Evolutionary conservation across 73 alveolate genomes (phyloP).

Genomic region (Uronychia setigera): DNA sequence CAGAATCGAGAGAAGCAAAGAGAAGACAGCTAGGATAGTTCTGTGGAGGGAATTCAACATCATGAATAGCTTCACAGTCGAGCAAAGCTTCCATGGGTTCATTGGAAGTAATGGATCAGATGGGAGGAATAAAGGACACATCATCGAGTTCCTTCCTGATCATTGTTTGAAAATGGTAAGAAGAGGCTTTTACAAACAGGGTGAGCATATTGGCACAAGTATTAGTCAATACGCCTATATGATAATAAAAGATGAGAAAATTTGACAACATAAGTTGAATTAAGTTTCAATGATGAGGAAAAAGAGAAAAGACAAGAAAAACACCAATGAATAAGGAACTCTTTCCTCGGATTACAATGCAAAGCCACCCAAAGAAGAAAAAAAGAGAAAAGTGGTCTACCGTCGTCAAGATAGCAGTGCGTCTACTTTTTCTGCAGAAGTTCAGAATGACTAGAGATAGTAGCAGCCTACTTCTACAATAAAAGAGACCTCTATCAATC

Average conservation of each 20-base stretch:
- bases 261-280: neutral
- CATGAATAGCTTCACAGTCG: constrained; percentile 38
- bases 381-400: neutral
- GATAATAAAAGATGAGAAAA: neutral
- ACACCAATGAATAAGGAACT: neutral
- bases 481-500: neutral
- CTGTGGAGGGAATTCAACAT: constrained; percentile 39
- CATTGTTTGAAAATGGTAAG: neutral
- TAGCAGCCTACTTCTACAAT: neutral
- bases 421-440: neutral
- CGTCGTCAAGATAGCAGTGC: neutral
- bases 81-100: constrained; percentile 33
- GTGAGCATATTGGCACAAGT: neutral
- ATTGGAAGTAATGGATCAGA: neutral
- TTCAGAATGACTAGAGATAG: neutral
- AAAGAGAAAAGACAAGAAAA: neutral
- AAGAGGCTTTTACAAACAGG: neutral
- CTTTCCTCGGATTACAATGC: too few relatives aligned
- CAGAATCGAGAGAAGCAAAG: constrained; percentile 26
- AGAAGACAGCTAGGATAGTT: constrained; percentile 46
- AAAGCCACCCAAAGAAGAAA: too few relatives aligned
- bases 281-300: neutral
- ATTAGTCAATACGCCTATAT: neutral
- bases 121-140: neutral
- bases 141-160: neutral